Conservation (phyloP, 345 rosid genomes). For the Laguncularia racemosa region DNA sequence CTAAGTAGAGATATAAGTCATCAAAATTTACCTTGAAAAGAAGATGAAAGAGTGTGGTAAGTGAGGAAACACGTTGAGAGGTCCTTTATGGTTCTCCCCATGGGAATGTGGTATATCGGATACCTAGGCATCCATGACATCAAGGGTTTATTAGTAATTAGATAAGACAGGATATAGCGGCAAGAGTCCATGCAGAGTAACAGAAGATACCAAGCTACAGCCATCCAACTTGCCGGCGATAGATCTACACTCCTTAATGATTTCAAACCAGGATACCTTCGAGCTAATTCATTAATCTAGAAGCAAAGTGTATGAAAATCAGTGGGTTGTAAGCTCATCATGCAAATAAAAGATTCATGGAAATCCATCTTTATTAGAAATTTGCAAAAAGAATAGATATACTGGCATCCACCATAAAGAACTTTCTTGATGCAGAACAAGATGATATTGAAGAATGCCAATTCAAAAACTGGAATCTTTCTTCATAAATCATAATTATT, state of each 20-base stretch:
- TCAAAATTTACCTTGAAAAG: slow-evolving; percentile 64
- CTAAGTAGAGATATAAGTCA: background rate
- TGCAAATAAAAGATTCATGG: background rate
- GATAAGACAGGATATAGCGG: background rate
- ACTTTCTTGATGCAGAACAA: too few species aligned
- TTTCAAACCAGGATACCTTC: slow-evolving; percentile 71
- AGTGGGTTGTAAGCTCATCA: background rate
- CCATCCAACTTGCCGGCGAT: slow-evolving; percentile 99
- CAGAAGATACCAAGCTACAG: slow-evolving; percentile 74
- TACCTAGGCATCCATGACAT: slow-evolving; percentile 40
- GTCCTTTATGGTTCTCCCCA: slow-evolving; percentile 98
- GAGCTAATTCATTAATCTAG: slow-evolving; percentile 75
- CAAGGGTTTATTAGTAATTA: background rate
- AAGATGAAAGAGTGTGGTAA: slow-evolving; percentile 95
- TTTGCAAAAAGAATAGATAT: too few species aligned
- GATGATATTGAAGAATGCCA: too few species aligned
- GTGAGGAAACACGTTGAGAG: slow-evolving; percentile 93
- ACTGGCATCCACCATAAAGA: too few species aligned
- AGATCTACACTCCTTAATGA: slow-evolving; percentile 96
- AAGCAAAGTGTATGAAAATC: slow-evolving; percentile 2
- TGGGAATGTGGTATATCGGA: slow-evolving; percentile 97
- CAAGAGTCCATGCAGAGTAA: background rate
- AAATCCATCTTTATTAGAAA: too few species aligned
- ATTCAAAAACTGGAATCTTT: too few species aligned
- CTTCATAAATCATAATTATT: too few species aligned